Conservation (phyloP, 768 basidiomycete species). For the Nidularia pulvinata region DNA sequence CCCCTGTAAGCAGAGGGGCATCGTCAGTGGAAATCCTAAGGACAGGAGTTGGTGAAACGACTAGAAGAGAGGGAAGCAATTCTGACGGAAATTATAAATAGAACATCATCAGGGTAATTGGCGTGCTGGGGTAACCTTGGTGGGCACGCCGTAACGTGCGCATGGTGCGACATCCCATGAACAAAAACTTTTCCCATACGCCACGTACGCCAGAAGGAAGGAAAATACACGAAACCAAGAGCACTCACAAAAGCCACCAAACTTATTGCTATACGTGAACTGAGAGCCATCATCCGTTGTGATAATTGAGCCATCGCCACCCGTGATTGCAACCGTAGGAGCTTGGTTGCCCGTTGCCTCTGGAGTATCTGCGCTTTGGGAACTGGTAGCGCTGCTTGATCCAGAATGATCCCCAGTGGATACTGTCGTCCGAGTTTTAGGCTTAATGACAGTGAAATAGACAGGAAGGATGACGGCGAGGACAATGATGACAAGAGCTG, state of each 20-base stretch:
- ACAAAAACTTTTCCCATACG: no score
- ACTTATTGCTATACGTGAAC: conserved; percentile 77
- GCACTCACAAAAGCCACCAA: conserved; percentile 72
- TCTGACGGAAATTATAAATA: no score
- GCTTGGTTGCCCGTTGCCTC: no score
- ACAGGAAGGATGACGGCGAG: conserved; percentile 57
- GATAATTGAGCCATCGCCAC: conserved; percentile 71
- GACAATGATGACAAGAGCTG: conserved; percentile 30
- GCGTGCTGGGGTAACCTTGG: no score
- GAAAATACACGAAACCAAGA: background rate
- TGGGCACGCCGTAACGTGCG: no score
- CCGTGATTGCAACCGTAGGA: conserved; percentile 31
- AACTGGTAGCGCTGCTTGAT: background rate
- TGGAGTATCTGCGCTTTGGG: background rate
- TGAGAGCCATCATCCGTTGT: conserved; percentile 65
- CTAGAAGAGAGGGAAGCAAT: no score
- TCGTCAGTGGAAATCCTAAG: conserved; percentile 2
- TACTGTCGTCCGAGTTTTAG: conserved; percentile 16
- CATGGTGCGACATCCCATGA: no score
- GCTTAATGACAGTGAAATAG: conserved; percentile 56
- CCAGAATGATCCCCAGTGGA: background rate
- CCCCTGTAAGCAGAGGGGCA: conserved; percentile 40
- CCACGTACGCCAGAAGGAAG: background rate
- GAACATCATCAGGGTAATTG: no score
- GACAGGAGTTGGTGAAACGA: no score